phyloP scores from a whole-genome alignment of 2,329 filamentous ascomycete genomes.

The Diaporthe ampelina region DNA sequence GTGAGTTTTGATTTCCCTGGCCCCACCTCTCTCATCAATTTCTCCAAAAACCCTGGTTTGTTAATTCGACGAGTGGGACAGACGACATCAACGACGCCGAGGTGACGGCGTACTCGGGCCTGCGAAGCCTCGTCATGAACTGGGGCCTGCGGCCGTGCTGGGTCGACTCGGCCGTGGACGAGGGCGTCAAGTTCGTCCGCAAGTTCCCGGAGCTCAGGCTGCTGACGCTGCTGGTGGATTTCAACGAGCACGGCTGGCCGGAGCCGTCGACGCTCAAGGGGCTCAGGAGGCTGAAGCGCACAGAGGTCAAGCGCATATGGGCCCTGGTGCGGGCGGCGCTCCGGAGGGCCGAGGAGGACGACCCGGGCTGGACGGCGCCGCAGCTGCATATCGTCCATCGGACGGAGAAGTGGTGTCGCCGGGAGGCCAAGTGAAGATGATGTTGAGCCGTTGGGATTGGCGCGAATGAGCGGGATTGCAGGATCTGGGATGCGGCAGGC shows the following conservation, averaged over 20 bases:
- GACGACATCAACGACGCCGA: constrained; percentile 38
- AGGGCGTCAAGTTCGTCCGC: constrained; percentile 39
- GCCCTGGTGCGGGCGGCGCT: constrained; percentile 36
- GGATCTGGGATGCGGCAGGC: neutral
- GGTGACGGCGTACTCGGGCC: constrained; percentile 30
- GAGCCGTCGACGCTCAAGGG: constrained; percentile 34
- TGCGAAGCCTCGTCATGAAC: constrained; percentile 43
- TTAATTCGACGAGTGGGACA: constrained; percentile 10
- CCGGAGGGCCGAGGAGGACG: constrained; percentile 6
- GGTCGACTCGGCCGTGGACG: constrained; percentile 40
- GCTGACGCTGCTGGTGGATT: constrained; percentile 42
- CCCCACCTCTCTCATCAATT: too few relatives aligned
- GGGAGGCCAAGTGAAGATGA: constrained; percentile 31
- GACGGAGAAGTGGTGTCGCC: constrained; percentile 38
- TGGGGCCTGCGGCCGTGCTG: constrained; percentile 43
- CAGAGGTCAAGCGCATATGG: constrained; percentile 41
- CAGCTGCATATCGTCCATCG: constrained; percentile 38
- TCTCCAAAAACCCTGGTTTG: neutral
- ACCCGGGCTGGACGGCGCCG: constrained; percentile 37
- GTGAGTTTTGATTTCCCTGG: constrained; percentile 24
- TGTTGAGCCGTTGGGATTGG: neutral
- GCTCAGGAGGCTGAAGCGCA: constrained; percentile 38
- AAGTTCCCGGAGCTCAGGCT: constrained; percentile 38
- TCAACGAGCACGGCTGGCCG: constrained; percentile 41
- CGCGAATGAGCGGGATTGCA: neutral